Percentiles rank a stretch among this genome's conserved stretches.
Conservation (phyloP, 106 monocot species). For the Xerophyta viscosa region DNA sequence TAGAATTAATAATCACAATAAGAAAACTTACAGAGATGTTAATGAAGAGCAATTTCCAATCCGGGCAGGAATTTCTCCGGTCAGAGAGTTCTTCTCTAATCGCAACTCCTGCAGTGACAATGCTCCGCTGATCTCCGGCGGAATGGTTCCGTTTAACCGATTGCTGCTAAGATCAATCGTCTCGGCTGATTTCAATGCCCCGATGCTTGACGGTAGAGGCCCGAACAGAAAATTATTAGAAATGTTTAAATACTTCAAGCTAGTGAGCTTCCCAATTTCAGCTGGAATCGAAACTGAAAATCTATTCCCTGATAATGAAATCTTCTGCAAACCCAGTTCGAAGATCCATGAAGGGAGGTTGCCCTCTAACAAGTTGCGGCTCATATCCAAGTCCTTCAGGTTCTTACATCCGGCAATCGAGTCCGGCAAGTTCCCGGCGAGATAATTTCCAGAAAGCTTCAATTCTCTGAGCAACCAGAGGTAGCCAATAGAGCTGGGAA, state of each 20-base stretch:
- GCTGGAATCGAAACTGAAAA: conserved; percentile 68
- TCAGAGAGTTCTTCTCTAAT: conserved; percentile 49
- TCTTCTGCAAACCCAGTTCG: conserved; percentile 32
- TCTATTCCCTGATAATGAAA: conserved; percentile 42
- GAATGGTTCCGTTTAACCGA: no score
- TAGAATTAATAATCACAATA: no score
- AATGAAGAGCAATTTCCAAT: conserved; percentile 67
- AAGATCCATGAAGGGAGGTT: conserved; percentile 71
- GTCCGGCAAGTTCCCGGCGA: conserved; percentile 65
- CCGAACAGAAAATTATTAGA: conserved; percentile 59
- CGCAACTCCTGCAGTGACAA: conserved; percentile 47
- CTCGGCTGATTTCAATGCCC: no score
- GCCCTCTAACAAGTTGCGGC: conserved; percentile 55
- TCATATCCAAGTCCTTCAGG: conserved; percentile 48
- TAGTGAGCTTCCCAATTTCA: conserved; percentile 70
- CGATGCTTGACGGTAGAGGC: conserved; percentile 42
- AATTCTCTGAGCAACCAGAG: conserved; percentile 41
- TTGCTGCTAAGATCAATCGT: no score
- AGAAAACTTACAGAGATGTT: conserved; percentile 35
- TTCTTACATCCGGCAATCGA: conserved; percentile 36
- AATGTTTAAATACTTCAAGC: conserved; percentile 50
- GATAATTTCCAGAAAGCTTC: conserved; percentile 49
- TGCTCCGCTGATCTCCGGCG: no score
- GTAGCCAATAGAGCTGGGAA: conserved; percentile 56
- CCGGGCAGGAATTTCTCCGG: conserved; percentile 57